Conservation (phyloP, 768 basidiomycete species). For the Rhodotorula babjevae region DNA sequence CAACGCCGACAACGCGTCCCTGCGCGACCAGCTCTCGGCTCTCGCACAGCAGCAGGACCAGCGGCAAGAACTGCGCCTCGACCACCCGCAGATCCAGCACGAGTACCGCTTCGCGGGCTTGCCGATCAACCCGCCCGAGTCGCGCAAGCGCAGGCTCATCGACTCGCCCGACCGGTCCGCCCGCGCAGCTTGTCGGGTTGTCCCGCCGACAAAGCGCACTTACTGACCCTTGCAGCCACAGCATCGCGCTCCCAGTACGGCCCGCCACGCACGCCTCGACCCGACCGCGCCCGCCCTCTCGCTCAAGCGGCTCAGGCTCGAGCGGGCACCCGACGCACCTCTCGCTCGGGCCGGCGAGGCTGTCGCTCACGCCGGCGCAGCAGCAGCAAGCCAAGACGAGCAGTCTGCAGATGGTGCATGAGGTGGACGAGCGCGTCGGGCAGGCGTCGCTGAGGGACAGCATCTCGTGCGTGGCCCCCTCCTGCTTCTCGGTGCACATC, state of each 20-base stretch:
- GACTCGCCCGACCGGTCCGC: no score
- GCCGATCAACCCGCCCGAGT: not conserved
- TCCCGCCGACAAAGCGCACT: no score
- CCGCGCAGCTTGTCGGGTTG: no score
- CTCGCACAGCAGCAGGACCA: no score
- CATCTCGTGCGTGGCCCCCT: not conserved
- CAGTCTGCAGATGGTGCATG: no score
- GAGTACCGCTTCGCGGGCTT: not conserved
- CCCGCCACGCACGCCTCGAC: not conserved
- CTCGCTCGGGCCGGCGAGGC: not conserved
- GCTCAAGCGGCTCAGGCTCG: not conserved
- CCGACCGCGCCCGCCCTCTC: not conserved
- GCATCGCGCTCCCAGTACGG: not conserved
- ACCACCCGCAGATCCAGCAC: no score
- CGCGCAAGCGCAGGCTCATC: not conserved
- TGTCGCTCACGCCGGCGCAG: constrained; percentile 14
- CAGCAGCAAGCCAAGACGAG: no score
- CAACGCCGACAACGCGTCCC: constrained; percentile 1
- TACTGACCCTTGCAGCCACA: not conserved
- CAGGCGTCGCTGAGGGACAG: not conserved
- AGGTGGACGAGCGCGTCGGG: not conserved
- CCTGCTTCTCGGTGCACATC: not conserved
- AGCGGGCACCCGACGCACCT: no score
- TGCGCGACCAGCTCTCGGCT: not conserved
- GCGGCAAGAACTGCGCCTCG: no score